Evolutionary conservation across 192 early-diverging fungal species (phyloP), one percentile per base, ranked within the genome.

Genomic region (Coemansia sp.): DNA sequence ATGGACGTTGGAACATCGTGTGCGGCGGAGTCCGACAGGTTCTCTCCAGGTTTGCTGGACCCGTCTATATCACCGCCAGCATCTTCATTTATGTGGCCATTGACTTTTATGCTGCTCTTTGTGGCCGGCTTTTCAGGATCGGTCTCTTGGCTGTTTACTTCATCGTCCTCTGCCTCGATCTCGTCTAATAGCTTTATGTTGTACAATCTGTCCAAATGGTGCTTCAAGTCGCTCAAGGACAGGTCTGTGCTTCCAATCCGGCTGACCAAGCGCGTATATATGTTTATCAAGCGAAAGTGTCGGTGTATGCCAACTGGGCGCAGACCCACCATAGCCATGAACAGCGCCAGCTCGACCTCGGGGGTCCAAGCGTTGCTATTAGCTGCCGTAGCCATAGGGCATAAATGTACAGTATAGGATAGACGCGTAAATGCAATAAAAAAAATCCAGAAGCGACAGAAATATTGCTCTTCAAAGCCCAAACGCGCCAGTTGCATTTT

Each of bases 271-370:
- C 81, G 72, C 67, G 63, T 75, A 53, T 83, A 83, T 19, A 83
- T 83, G 32, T 83, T 83, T 12, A 83, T 27, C 48, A 83, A 27
- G 64, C 81, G 81, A 62, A 83, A 83, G 67, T 75, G 69, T 41
- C 60, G 66, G 69, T 83, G 81, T 17, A 82, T 82, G 11, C 79
- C 79, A 44, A 82, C 71, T 17, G 79, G 79, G 6, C 79, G 74
- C 34, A 82, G 64, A 15, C 79, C 79, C 15, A 82, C 71, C 79
- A 82, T 82, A 3, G 79, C 69, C 42, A 70, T 68, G 46, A 63
- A 82, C 65, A 82, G 75, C 7, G 79, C 70, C 32, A 82, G 66
- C 50, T 82, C 79, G 19, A 62, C 63, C 50, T 82, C 74, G 8
- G 79, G 68, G 34, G 79, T 74, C 79, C 79, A 82, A 5, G 31